Conservation (phyloP, 1,139 yeast genomes). For the Entelexis paramagnoliae region DNA sequence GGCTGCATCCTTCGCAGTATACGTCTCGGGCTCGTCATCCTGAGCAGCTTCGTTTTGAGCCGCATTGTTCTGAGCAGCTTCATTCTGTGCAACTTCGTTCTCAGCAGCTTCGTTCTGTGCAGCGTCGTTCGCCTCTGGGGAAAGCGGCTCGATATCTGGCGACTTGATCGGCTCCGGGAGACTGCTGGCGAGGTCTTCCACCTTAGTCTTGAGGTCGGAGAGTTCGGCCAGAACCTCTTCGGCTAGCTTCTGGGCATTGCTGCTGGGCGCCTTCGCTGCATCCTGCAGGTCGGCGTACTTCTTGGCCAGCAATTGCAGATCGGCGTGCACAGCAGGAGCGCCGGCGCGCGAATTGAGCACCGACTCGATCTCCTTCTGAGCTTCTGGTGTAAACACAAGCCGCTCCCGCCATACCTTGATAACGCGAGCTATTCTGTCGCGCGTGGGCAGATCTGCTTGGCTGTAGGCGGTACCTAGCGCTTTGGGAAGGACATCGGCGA, state of each 20-base stretch:
- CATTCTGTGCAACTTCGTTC: too few relatives aligned
- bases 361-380: slow-evolving; percentile 38
- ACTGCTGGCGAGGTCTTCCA: background rate
- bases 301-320: slow-evolving; percentile 12
- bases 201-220: background rate
- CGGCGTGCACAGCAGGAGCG: slow-evolving; percentile 7
- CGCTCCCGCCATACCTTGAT: slow-evolving; percentile 70
- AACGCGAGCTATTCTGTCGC: slow-evolving; percentile 53
- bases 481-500: slow-evolving; percentile 38
- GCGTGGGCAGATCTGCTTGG: slow-evolving; percentile 32
- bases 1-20: slow-evolving; percentile 17
- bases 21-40: slow-evolving; percentile 12
- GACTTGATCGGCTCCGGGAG: background rate
- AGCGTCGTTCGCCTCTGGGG: background rate
- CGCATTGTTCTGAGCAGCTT: too few relatives aligned
- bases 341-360: background rate
- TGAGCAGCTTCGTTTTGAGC: background rate
- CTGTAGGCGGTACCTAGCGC: slow-evolving; percentile 31
- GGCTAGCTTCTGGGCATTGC: background rate
- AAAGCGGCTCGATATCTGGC: slow-evolving; percentile 19
- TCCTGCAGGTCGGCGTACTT: background rate
- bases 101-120: too few relatives aligned
- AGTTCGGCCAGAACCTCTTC: slow-evolving; percentile 3
- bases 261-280: background rate
- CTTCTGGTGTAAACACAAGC: slow-evolving; percentile 41